Conservation (phyloP, 495 filamentous ascomycete species). For the Coniosporium apollinis region DNA sequence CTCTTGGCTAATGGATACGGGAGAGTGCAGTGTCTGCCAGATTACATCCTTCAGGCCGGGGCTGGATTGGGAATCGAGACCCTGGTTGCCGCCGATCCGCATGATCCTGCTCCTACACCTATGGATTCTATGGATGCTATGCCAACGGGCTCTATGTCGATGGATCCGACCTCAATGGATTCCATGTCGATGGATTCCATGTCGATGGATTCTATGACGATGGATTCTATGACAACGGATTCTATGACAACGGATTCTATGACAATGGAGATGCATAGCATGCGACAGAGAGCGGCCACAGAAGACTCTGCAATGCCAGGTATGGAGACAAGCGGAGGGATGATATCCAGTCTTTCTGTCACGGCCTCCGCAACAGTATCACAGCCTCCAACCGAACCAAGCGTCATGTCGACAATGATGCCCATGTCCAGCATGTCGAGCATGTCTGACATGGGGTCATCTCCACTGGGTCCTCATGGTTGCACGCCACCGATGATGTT, state of each 20-base stretch:
- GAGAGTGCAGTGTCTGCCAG: conserved; percentile 10
- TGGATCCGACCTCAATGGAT: neutral
- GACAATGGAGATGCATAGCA: no score
- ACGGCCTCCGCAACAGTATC: no score
- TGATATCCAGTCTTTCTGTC: no score
- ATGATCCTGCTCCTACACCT: neutral
- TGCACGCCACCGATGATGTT: conserved; percentile 13
- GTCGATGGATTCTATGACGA: neutral
- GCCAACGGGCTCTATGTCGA: neutral
- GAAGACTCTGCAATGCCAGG: no score
- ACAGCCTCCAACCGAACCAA: no score
- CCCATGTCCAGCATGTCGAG: conserved; percentile 4
- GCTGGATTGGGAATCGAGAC: conserved; percentile 5
- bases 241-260: no score
- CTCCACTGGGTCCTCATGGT: conserved; percentile 3
- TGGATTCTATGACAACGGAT: neutral
- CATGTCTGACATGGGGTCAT: conserved; percentile 7
- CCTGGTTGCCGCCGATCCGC: neutral
- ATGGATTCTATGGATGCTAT: neutral
- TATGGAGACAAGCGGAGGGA: no score
- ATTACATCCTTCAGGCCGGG: conserved; percentile 6
- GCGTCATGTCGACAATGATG: neutral
- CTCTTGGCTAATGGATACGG: conserved; percentile 10
- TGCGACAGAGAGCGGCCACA: no score
- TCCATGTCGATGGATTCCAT: conserved; percentile 1